Percentiles rank a stretch among this genome's conserved stretches.
Evolutionary conservation across 805 yeast genomes (phyloP).

Genomic region (Kluyveromyces lactis): DNA sequence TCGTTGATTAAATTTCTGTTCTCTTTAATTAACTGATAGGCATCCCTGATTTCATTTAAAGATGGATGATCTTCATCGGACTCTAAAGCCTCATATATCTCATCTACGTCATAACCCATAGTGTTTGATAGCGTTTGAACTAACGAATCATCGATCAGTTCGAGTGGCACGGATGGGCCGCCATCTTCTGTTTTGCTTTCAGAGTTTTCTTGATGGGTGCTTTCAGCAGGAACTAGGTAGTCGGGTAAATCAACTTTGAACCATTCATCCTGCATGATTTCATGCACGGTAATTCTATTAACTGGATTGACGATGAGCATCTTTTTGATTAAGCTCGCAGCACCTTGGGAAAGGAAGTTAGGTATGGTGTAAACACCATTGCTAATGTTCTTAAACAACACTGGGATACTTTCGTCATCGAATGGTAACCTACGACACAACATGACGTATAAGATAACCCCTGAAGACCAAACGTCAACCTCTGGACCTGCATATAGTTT

Average conservation of each 20-base stretch:
- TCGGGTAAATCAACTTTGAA: conserved; percentile 74
- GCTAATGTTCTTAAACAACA: conserved; percentile 82
- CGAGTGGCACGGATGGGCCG: conserved; percentile 11
- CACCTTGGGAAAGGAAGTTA: conserved; percentile 76
- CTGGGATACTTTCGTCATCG: conserved; percentile 94
- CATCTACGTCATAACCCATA: conserved; percentile 85
- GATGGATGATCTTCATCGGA: conserved; percentile 38
- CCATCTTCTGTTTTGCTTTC: conserved; percentile 7
- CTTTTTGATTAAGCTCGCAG: conserved; percentile 69
- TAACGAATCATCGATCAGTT: conserved; percentile 63
- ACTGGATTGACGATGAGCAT: conserved; percentile 94
- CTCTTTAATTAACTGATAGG: conserved; percentile 74
- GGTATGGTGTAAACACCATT: conserved; percentile 92
- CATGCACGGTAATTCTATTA: conserved; percentile 86
- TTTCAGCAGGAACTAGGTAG: conserved; percentile 51
- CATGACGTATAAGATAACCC: conserved; percentile 93
- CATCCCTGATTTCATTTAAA: conserved; percentile 74
- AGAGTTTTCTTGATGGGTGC: conserved; percentile 16
- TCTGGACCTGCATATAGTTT: conserved; percentile 96
- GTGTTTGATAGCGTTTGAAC: conserved; percentile 67
- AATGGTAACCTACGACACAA: conserved; percentile 91
- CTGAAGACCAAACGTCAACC: conserved; percentile 97
- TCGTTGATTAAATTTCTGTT: conserved; percentile 64
- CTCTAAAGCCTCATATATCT: conserved; percentile 63
- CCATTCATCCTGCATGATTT: conserved; percentile 92